Percentiles rank a stretch among this genome's conserved stretches.
phyloP scores from a whole-genome alignment of 1,284 basidiomycete genomes.

The Ustilago sp. region DNA sequence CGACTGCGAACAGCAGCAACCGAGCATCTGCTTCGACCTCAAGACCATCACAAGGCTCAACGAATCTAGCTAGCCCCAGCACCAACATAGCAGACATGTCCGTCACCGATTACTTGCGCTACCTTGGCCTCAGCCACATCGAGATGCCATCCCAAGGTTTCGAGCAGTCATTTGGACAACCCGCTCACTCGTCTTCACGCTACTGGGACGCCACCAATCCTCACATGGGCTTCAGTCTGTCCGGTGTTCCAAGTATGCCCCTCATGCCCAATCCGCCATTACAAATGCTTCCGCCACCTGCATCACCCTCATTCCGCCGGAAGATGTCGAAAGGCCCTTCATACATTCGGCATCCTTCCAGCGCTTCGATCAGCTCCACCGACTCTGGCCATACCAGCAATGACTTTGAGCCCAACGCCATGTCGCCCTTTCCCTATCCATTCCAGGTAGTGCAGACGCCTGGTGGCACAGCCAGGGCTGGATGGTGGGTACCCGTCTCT shows the following conservation, averaged over 20 bases:
- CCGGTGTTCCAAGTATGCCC: constrained; percentile 62
- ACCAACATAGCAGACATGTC: constrained; percentile 25
- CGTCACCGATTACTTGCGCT: constrained; percentile 42
- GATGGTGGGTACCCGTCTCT: constrained; percentile 61
- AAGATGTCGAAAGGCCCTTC: constrained; percentile 16
- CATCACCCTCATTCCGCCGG: constrained; percentile 44
- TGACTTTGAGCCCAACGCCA: constrained; percentile 48
- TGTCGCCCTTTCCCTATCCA: constrained; percentile 55
- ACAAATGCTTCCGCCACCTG: constrained; percentile 60
- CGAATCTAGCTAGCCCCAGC: neutral
- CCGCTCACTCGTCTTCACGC: constrained; percentile 7
- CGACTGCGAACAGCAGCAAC: neutral
- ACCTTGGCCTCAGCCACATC: constrained; percentile 55
- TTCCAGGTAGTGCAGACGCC: constrained; percentile 64
- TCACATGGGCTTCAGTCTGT: constrained; percentile 52
- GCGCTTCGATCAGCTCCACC: constrained; percentile 28
- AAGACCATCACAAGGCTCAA: neutral
- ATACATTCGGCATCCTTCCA: constrained; percentile 21
- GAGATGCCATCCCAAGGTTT: constrained; percentile 47
- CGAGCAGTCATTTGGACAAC: constrained; percentile 47
- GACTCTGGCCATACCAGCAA: constrained; percentile 24
- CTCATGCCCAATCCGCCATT: constrained; percentile 60
- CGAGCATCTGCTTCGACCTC: neutral
- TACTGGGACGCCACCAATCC: constrained; percentile 45
- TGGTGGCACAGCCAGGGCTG: constrained; percentile 58